A percentile compares a stretch with the other conserved stretches of the same genome.
Conservation (phyloP, 345 rosid species). For the Laguncularia racemosa region DNA sequence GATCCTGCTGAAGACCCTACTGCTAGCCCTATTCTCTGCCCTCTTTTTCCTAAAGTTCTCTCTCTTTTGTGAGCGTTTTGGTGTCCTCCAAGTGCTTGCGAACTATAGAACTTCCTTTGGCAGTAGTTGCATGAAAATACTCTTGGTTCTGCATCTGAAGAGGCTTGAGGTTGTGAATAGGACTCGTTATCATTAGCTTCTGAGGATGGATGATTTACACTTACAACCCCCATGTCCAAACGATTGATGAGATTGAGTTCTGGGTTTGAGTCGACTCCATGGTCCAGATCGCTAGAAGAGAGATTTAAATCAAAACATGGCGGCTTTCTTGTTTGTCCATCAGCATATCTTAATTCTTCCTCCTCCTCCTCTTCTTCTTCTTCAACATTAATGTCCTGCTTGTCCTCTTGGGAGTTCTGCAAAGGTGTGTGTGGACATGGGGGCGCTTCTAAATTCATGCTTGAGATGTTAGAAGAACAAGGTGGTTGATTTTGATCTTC, state of each 20-base stretch:
- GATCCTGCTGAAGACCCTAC: conserved; percentile 16
- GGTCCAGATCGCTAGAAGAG: conserved; percentile 19
- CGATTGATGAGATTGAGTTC: conserved; percentile 63
- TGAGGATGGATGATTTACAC: conserved; percentile 14
- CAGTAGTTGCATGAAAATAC: conserved; percentile 85
- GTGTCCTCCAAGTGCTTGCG: conserved; percentile 91
- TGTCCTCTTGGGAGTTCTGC: conserved; percentile 15
- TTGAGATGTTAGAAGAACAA: conserved; percentile 20
- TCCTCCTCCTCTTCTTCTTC: conserved; percentile 12
- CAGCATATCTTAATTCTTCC: conserved; percentile 6
- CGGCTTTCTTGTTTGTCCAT: conserved; percentile 10
- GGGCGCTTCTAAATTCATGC: conserved; percentile 22
- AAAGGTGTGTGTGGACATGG: conserved; percentile 8
- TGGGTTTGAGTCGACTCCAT: conserved; percentile 37
- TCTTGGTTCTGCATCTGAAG: conserved; percentile 29
- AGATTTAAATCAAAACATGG: conserved; percentile 30
- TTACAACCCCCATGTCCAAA: conserved; percentile 23
- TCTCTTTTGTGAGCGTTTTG: conserved; percentile 89
- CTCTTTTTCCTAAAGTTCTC: conserved; percentile 70
- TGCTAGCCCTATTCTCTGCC: conserved; percentile 33
- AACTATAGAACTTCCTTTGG: conserved; percentile 79
- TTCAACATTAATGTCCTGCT: conserved; percentile 6
- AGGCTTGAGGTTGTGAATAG: conserved; percentile 6
- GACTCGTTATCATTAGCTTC: background rate
- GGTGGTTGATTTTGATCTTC: conserved; percentile 3